A percentile compares a stretch with the other conserved stretches of the same genome.
phyloP scores from a whole-genome alignment of 1,139 yeast species.

The Yamadazyma aaseri region DNA sequence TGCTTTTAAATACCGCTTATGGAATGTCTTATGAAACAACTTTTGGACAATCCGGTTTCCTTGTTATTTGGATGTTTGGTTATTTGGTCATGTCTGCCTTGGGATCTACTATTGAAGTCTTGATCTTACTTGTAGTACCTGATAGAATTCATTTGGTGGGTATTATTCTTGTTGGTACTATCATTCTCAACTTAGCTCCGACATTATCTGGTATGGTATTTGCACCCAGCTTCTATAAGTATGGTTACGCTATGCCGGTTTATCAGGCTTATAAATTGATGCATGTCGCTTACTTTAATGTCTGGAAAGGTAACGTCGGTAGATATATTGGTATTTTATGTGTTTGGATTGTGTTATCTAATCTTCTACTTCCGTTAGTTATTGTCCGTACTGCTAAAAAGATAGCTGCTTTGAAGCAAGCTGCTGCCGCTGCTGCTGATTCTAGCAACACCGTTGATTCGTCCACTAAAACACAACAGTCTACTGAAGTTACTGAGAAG shows the following conservation, averaged over 20 bases:
- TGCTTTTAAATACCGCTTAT: conserved; percentile 45
- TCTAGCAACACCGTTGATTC: too few species aligned
- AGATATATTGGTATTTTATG: conserved; percentile 45
- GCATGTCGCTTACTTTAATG: conserved; percentile 44
- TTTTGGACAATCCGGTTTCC: conserved; percentile 48
- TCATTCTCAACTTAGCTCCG: conserved; percentile 43
- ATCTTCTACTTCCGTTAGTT: conserved; percentile 38
- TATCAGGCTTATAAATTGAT: conserved; percentile 45
- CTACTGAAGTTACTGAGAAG: too few species aligned
- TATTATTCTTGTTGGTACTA: conserved; percentile 44
- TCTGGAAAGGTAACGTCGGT: conserved; percentile 47
- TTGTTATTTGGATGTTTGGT: conserved; percentile 47
- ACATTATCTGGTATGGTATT: conserved; percentile 47
- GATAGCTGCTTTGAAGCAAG: conserved; percentile 2
- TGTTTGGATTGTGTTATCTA: conserved; percentile 46
- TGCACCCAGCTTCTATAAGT: conserved; percentile 45
- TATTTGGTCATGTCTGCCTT: conserved; percentile 48
- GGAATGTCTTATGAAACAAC: conserved; percentile 30
- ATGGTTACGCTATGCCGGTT: conserved; percentile 55
- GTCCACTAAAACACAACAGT: too few species aligned
- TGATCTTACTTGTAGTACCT: conserved; percentile 37
- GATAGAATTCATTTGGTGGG: conserved; percentile 46
- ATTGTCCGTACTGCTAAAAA: conserved; percentile 17
- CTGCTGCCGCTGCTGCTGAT: too few species aligned
- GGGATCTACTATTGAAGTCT: conserved; percentile 50